A percentile compares a stretch with the other conserved stretches of the same genome.
Conservation (phyloP, 108 stramenopile genomes). For the Skeletonema menzelii region DNA sequence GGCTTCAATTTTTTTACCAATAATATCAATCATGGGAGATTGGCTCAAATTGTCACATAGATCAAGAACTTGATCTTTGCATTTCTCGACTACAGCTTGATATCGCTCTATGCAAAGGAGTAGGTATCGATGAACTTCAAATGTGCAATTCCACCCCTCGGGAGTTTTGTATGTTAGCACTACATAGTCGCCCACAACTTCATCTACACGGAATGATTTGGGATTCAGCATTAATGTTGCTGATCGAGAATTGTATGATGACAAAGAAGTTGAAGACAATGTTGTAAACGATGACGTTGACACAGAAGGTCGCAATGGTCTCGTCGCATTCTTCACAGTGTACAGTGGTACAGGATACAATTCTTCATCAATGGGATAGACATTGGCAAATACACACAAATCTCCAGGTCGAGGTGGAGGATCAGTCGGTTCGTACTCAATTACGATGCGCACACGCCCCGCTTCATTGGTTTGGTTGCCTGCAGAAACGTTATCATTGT, state of each 20-base stretch:
- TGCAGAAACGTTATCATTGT: conserved; percentile 25
- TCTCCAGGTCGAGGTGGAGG: conserved; percentile 67
- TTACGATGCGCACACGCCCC: conserved; percentile 63
- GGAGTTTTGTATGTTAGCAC: conserved; percentile 61
- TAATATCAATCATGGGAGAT: conserved; percentile 61
- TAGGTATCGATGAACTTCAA: conserved; percentile 68
- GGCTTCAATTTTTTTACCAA: conserved; percentile 52
- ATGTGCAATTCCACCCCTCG: conserved; percentile 76
- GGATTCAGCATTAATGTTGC: conserved; percentile 5
- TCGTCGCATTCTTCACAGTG: conserved; percentile 9
- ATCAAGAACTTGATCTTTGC: conserved; percentile 58
- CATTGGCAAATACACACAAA: conserved; percentile 65
- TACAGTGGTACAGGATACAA: conserved; percentile 64
- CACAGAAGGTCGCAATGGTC: background rate
- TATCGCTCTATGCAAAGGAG: conserved; percentile 70
- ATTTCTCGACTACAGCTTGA: conserved; percentile 57
- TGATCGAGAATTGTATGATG: background rate
- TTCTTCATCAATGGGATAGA: conserved; percentile 55
- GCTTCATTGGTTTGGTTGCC: conserved; percentile 24
- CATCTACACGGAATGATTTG: conserved; percentile 57
- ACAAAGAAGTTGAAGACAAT: conserved; percentile 7
- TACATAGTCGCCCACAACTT: conserved; percentile 62
- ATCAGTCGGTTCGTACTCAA: conserved; percentile 82
- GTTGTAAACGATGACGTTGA: conserved; percentile 6
- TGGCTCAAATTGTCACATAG: conserved; percentile 64